phyloP scores from a whole-genome alignment of 2,329 filamentous ascomycete species.

The Xylariaceae sp. region DNA sequence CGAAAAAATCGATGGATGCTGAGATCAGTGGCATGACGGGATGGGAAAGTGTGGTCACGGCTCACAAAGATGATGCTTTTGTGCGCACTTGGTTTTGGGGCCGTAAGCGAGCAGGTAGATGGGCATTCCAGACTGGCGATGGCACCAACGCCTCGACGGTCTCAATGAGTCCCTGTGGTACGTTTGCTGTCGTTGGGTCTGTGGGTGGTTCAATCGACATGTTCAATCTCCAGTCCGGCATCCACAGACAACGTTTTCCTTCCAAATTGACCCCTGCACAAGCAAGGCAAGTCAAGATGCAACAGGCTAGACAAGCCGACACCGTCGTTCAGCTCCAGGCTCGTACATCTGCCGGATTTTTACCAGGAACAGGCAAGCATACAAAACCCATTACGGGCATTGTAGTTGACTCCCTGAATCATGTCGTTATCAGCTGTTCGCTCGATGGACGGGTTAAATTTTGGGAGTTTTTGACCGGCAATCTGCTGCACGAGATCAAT shows the following conservation, averaged over 20 bases:
- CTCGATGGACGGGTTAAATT: conserved; percentile 94
- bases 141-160: conserved; percentile 80
- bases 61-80: conserved; percentile 77
- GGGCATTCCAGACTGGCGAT: conserved; percentile 87
- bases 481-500: conserved; percentile 74
- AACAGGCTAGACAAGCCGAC: conserved; percentile 56
- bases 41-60: conserved; percentile 96
- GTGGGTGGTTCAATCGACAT: conserved; percentile 80
- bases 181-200: conserved; percentile 87
- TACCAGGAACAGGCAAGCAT: conserved; percentile 65
- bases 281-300: conserved; percentile 68
- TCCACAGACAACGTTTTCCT: conserved; percentile 84
- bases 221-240: conserved; percentile 94
- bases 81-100: conserved; percentile 99
- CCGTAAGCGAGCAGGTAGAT: conserved; percentile 84
- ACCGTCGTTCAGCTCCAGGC: conserved; percentile 53
- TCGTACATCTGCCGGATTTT: conserved; percentile 40
- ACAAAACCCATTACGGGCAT: conserved; percentile 80
- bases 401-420: conserved; percentile 85
- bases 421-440: conserved; percentile 77
- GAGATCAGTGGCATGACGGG: conserved; percentile 76
- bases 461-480: conserved; percentile 89
- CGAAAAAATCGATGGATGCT: conserved; percentile 61
- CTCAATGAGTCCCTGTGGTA: conserved; percentile 85
- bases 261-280: conserved; percentile 73